Conservation (phyloP, 352 stramenopile species). For the Lagenidium giganteum region DNA sequence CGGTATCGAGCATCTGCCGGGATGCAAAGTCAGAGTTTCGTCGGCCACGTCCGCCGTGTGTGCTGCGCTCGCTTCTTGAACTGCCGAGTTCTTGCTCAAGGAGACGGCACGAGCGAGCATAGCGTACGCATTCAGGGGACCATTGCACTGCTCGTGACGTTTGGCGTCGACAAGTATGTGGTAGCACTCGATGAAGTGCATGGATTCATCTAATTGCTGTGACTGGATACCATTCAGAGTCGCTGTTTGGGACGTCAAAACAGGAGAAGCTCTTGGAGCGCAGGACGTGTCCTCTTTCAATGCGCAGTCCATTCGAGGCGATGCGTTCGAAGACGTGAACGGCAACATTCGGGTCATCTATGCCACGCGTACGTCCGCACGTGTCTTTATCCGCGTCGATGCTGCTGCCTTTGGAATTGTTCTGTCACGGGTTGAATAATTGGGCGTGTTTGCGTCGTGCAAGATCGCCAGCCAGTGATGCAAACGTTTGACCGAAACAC, state of each 20-base stretch:
- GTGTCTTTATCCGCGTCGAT: too few species aligned
- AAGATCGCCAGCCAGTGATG: constrained; percentile 2
- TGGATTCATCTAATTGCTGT: background rate
- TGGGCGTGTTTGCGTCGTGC: too few species aligned
- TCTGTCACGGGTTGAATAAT: too few species aligned
- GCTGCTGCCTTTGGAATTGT: too few species aligned
- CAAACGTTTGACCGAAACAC: constrained; percentile 4
- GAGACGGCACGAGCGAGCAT: background rate
- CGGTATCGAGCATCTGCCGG: constrained; percentile 37
- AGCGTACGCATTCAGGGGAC: background rate
- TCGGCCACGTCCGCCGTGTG: constrained; percentile 26
- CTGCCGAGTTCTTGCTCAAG: constrained; percentile 5
- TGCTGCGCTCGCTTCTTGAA: constrained; percentile 4
- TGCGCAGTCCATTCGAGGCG: constrained; percentile 26
- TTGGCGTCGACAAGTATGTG: constrained; percentile 39
- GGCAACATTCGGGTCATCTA: constrained; percentile 24
- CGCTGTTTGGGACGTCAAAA: constrained; percentile 37
- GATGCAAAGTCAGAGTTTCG: constrained; percentile 45
- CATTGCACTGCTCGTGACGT: constrained; percentile 24
- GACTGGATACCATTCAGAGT: constrained; percentile 22
- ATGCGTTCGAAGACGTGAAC: constrained; percentile 4
- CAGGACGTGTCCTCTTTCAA: constrained; percentile 21
- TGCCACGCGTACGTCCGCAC: constrained; percentile 31
- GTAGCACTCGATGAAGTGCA: background rate
- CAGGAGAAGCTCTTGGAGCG: constrained; percentile 17